Conservation (phyloP, 345 rosid genomes). For the Triadica sebifera region DNA sequence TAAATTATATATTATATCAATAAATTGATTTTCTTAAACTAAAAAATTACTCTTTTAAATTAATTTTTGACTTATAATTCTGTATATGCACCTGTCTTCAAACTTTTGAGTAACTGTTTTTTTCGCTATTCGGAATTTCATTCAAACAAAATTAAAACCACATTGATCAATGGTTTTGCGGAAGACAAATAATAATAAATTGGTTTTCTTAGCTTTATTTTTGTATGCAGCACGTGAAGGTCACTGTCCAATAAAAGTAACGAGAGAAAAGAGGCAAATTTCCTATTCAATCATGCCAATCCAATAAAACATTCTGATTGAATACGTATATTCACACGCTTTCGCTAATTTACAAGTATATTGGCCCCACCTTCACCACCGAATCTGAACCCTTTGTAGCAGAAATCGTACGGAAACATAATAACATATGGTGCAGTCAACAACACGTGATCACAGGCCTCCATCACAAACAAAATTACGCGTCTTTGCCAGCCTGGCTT, state of each 20-base stretch:
- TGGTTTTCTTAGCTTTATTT: no score
- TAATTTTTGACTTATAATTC: no score
- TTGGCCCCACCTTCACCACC: not conserved
- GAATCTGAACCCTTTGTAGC: not conserved
- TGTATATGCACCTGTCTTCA: no score
- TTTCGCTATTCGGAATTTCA: no score
- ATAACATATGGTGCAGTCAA: not conserved
- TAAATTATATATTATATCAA: no score
- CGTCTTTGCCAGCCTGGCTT: slow-evolving; percentile 50
- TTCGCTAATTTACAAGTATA: not conserved
- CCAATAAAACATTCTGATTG: slow-evolving; percentile 1
- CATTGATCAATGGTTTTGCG: no score
- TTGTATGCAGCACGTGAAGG: no score
- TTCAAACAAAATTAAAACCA: no score
- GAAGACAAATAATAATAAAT: no score
- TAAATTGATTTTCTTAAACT: no score
- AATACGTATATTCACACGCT: not conserved
- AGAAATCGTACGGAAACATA: not conserved
- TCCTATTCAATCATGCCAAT: not conserved
- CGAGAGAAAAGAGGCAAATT: not conserved
- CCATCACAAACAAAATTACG: slow-evolving; percentile 18
- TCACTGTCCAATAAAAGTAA: not conserved
- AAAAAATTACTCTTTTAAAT: no score
- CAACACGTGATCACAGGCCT: slow-evolving; percentile 13
- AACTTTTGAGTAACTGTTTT: no score